These are phyloP conservation scores for Xerocomus spinulosus DNA, from an alignment of 768 basidiomycete species.

Conservation along the genomic window DNA sequence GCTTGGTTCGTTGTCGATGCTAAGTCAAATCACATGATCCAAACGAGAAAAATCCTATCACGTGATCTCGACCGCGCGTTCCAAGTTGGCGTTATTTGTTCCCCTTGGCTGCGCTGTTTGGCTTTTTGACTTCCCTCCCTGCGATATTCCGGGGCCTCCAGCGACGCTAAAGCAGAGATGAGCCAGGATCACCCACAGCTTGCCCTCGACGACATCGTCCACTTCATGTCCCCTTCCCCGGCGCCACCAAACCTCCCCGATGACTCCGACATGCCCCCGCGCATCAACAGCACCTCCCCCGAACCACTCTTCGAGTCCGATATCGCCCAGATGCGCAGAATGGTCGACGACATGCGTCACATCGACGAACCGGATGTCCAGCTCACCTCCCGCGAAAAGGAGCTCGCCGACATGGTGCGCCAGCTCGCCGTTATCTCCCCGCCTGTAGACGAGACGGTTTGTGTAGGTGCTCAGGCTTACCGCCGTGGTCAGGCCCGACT, in stretches of 20 bases:
- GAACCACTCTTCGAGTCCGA: conserved; percentile 44
- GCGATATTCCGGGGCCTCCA: conserved; percentile 6
- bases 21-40: conserved; percentile 22
- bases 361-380: conserved; percentile 21
- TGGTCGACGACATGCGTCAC: conserved; percentile 42
- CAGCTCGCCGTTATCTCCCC: not conserved
- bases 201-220: conserved; percentile 53
- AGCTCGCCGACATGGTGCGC: conserved; percentile 55
- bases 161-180: conserved; percentile 18
- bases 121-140: conserved; percentile 29
- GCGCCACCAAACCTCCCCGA: conserved; percentile 23
- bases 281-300: conserved; percentile 25
- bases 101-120: conserved; percentile 15
- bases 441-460: conserved; percentile 4
- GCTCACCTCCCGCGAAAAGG: conserved; percentile 40
- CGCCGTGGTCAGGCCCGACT: conserved; percentile 34
- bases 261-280: conserved; percentile 20
- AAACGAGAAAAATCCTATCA: conserved; percentile 22
- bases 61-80: conserved; percentile 35
- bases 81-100: conserved; percentile 33
- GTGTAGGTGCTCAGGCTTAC: conserved; percentile 48
- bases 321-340: conserved; percentile 44
- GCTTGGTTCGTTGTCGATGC: too few relatives aligned
- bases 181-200: conserved; percentile 37
- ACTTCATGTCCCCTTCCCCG: conserved; percentile 50